Conservation (phyloP, 306 rosid genomes). For the Begonia fuchsioides region DNA sequence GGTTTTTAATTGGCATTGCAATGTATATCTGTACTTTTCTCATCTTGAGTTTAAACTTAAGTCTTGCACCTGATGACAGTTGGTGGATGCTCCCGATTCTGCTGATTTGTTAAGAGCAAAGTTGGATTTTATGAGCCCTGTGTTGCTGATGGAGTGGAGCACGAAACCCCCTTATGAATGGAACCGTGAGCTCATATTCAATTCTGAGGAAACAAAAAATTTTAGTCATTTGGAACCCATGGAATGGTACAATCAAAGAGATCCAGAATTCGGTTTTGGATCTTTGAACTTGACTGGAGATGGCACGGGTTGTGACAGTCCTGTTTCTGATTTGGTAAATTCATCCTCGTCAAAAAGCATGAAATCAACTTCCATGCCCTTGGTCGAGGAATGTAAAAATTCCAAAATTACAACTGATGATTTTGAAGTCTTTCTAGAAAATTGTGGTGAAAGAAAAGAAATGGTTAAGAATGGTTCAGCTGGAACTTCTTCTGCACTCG, state of each 20-base stretch:
- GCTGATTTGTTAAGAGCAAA: neutral
- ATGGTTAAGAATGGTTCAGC: constrained; percentile 24
- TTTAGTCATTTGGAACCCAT: constrained; percentile 25
- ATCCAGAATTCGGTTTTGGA: constrained; percentile 39
- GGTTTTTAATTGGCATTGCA: neutral
- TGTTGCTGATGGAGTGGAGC: constrained; percentile 68
- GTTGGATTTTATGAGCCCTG: constrained; percentile 11
- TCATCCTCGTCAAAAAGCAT: constrained; percentile 48
- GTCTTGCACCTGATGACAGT: neutral
- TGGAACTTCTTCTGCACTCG: constrained; percentile 32
- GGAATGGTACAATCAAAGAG: constrained; percentile 37
- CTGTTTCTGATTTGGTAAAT: constrained; percentile 34
- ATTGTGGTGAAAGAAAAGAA: constrained; percentile 31
- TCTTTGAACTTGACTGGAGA: constrained; percentile 35
- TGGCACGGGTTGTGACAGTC: constrained; percentile 30
- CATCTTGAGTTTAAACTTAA: constrained; percentile 1
- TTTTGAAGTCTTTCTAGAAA: constrained; percentile 34
- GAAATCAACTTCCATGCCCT: constrained; percentile 57
- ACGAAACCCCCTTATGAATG: constrained; percentile 44
- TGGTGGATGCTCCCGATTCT: neutral
- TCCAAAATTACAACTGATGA: constrained; percentile 38
- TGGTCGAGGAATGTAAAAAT: constrained; percentile 52
- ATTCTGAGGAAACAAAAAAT: constrained; percentile 48
- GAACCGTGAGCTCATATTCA: constrained; percentile 91
- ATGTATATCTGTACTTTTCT: neutral